Evolutionary conservation across 108 stramenopile genomes (phyloP).

Genomic region (Pseudonitzschia delicatissima): DNA sequence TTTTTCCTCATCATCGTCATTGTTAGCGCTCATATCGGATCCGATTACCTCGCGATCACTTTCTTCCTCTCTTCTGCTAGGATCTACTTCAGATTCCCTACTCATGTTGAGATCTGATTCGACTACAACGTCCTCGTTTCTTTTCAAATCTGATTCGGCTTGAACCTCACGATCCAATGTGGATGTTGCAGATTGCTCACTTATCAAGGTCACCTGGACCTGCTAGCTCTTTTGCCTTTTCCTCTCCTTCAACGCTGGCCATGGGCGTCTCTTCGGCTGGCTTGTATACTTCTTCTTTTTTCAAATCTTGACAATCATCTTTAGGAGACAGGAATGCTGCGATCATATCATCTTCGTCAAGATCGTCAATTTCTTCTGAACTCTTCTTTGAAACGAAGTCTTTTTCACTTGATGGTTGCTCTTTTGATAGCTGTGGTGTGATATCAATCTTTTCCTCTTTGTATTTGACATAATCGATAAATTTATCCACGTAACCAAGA

Average conservation of each 20-base stretch:
- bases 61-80: neutral
- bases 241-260: neutral
- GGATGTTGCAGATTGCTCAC: neutral
- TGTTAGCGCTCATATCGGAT: neutral
- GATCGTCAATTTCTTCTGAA: slow-evolving; percentile 22
- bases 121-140: too few relatives aligned
- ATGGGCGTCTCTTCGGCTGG: too few relatives aligned
- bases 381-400: neutral
- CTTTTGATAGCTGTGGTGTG: neutral
- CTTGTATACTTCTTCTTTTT: neutral
- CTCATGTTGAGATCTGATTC: too few relatives aligned
- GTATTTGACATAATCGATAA: slow-evolving; percentile 13
- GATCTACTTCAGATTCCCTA: too few relatives aligned
- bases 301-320: neutral
- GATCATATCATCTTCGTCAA: slow-evolving; percentile 30
- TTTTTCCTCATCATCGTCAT: neutral
- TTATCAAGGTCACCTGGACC: neutral
- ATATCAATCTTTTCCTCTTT: slow-evolving; percentile 1
- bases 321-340: slow-evolving; percentile 16
- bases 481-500: slow-evolving; percentile 12
- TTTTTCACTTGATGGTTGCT: slow-evolving; percentile 12
- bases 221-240: neutral
- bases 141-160: too few relatives aligned
- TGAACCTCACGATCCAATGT: neutral
- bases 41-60: neutral